Evolutionary conservation across 345 rosid genomes (phyloP).

Genomic region (Boechera divaricarpa): DNA sequence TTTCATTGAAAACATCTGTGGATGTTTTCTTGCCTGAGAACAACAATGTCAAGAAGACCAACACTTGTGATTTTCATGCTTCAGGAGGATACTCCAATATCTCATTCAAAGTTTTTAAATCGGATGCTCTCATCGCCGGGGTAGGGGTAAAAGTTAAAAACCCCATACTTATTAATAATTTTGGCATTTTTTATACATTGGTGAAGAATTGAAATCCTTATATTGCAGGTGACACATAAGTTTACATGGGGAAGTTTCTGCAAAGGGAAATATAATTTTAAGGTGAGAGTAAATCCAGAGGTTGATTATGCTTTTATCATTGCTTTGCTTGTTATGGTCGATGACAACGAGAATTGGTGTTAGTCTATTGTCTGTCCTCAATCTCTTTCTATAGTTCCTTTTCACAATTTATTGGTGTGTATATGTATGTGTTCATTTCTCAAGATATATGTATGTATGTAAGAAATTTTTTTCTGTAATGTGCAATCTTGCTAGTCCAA

Average conservation of each 20-base stretch:
- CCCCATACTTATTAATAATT: conserved; percentile 1
- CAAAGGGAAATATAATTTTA: conserved; percentile 67
- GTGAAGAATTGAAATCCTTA: conserved; percentile 13
- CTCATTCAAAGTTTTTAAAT: conserved; percentile 63
- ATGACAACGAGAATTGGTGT: conserved; percentile 55
- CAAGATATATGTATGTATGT: background rate
- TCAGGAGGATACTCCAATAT: conserved; percentile 57
- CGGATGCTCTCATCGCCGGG: conserved; percentile 67
- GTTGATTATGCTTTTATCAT: conserved; percentile 78
- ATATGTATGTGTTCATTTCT: background rate
- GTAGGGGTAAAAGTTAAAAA: conserved; percentile 49
- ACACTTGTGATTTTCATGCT: conserved; percentile 55
- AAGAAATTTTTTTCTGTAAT: background rate
- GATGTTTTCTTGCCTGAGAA: conserved; percentile 56
- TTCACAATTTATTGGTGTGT: background rate
- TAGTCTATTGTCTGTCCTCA: background rate
- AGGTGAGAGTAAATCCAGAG: conserved; percentile 67
- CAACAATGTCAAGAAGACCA: conserved; percentile 38
- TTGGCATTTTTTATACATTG: background rate
- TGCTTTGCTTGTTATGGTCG: conserved; percentile 66
- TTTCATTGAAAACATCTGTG: conserved; percentile 61
- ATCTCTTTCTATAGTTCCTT: conserved; percentile 1
- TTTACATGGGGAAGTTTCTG: conserved; percentile 68
- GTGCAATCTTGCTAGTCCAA: background rate
- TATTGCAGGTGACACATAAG: conserved; percentile 59